phyloP scores from a whole-genome alignment of 2,329 filamentous ascomycete genomes.

The Phaeosphaeria sp. region DNA sequence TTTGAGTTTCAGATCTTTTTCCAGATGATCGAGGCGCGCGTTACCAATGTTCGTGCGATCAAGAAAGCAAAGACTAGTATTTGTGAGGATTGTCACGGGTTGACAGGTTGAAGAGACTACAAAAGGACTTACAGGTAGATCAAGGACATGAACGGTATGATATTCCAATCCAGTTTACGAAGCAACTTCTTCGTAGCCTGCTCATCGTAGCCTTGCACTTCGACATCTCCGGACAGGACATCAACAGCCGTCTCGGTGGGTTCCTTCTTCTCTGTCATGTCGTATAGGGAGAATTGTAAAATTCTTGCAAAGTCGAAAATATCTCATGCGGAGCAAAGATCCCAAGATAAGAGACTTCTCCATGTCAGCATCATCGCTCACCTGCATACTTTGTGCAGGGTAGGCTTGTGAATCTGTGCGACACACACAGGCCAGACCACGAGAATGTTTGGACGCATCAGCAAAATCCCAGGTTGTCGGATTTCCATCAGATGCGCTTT shows the following conservation, averaged over 20 bases:
- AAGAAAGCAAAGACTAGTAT: constrained; percentile 56
- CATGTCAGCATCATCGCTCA: constrained; percentile 1
- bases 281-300: not conserved
- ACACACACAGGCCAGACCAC: not conserved
- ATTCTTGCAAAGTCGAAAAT: not conserved
- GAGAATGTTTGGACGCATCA: constrained; percentile 1
- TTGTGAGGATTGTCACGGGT: not conserved
- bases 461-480: constrained; percentile 3
- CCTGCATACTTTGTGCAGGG: not conserved
- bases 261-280: constrained; percentile 15
- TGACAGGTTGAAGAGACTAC: not conserved
- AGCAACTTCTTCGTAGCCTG: constrained; percentile 58
- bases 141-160: constrained; percentile 66
- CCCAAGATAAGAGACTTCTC: constrained; percentile 1
- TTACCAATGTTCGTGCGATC: constrained; percentile 60
- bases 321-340: not conserved
- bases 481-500: constrained; percentile 10
- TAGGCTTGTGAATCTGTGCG: constrained; percentile 4
- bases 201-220: constrained; percentile 45
- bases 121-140: constrained; percentile 58
- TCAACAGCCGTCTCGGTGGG: constrained; percentile 14
- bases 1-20: constrained; percentile 43
- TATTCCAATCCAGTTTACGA: constrained; percentile 60
- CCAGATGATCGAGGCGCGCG: constrained; percentile 47
- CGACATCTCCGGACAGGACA: constrained; percentile 25